Evolutionary conservation across 257 asterid genomes (phyloP), one percentile per base, ranked within the genome.

Genomic region (Eucommia ulmoides): DNA sequence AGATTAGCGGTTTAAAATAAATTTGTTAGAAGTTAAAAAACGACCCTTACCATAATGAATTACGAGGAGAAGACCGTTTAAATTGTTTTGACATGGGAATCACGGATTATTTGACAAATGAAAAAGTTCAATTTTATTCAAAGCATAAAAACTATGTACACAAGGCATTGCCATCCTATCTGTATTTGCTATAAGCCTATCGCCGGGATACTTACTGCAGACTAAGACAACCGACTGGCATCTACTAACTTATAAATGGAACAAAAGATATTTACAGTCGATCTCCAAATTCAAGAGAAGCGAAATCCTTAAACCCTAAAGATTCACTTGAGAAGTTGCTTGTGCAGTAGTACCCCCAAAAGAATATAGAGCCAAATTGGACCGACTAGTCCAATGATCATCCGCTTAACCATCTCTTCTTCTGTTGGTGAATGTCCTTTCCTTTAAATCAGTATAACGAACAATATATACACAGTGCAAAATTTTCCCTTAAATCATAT

Each of bases 231-330:
- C 61, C 54, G 68, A 65, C 94, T 76, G 72, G 65, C 59, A 58
- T 60, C 63, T 62, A 54, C 67, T 69, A 59, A 59, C 69, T 66
- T 65, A 54, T 61, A 67, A 55, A 67, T 64, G 55, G 59, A 67
- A 75, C 85, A 61, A 74, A 81, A 75, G 92, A 77, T 66, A 79
- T 83, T 78, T 79, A 88, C 92, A 73, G 77, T 66, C 82, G 69
- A 74, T 71, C 72, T 62, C 66, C 71, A 68, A 62, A 84, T 55
- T 59, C 65, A 66, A 64, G 50, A 54, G 64, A 54, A 64, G 64
- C 72, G 69, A 65, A 74, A 65, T 61, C 78, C 69, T 46, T 53
- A 53, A 47, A 52, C 51, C 57, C 66, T 29, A 48, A 66, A 56
- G 66, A 60, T 61, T 57, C 63, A 74, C 66, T 71, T 60, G 65